Conservation (phyloP, 768 basidiomycete genomes). For the Suillus spraguei region DNA sequence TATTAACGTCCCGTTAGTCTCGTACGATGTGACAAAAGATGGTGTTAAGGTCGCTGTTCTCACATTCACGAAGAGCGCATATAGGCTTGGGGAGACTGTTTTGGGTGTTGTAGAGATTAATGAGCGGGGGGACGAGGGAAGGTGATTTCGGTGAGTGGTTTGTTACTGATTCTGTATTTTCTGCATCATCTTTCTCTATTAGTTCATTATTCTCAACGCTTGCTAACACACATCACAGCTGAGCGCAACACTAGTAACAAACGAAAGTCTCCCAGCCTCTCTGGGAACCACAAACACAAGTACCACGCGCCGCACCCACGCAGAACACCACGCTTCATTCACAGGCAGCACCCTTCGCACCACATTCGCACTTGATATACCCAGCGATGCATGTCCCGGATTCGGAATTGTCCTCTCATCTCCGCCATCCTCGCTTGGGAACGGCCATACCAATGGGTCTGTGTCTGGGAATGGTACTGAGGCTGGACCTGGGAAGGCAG, state of each 20-base stretch:
- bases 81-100: constrained; percentile 90
- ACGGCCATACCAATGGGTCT: neutral
- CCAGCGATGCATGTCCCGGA: constrained; percentile 86
- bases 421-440: neutral
- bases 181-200: neutral
- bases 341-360: constrained; percentile 72
- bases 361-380: constrained; percentile 90
- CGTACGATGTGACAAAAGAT: constrained; percentile 95
- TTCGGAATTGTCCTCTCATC: constrained; percentile 44
- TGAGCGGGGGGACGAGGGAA: constrained; percentile 62
- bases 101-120: constrained; percentile 90
- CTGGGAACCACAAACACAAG: constrained; percentile 27
- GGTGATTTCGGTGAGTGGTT: constrained; percentile 77
- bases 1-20: constrained; percentile 49
- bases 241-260: constrained; percentile 86
- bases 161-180: neutral
- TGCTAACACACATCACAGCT: constrained; percentile 50
- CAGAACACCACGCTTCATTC: constrained; percentile 83
- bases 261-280: constrained; percentile 76
- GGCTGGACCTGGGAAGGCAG: constrained; percentile 32
- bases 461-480: neutral
- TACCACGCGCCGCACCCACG: constrained; percentile 70
- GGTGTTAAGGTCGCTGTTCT: constrained; percentile 87
- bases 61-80: constrained; percentile 90
- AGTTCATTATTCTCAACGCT: neutral